Base-by-base conservation (phyloP, 495 filamentous ascomycete species). In the Neurospora sublineolata region DNA sequence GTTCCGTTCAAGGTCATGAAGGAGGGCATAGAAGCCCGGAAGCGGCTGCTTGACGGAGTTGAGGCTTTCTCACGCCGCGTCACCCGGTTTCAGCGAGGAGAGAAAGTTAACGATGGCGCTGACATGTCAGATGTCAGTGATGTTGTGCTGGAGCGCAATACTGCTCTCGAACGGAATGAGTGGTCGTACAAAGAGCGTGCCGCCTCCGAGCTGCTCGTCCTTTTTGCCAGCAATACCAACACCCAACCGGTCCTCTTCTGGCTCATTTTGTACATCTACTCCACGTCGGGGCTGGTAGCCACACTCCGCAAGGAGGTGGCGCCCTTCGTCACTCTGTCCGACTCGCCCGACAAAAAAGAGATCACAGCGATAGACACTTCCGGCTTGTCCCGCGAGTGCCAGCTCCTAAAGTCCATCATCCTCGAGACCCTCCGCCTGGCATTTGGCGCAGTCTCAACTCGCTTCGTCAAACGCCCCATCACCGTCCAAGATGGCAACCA, bases 1-100 rank as follows among this genome's bases (percentile, higher is more conserved):
- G 69, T 67, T 27, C 74, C 74, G 16, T 67, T 75, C 44, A 75
- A 39, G 44, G 68, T 67, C 14, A 75, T 75, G 72, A 72, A 67
- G 10, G 74, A 75, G 0, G 74, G 73, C 0, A 2, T 69, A 12
- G 69, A 70, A 37, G 42, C 73, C 16, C 69, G 64, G 8, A 27
- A 74, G 16, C 72, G 74, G 18, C 37, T 75, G 40, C 18, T 52
- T 1, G 68, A 37, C 27, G 42, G 58, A 7, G 14, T 75, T 1
- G 70, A 72, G 7, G 58, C 36, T 7, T 40, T 73, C 16, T 70
- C 70, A 4, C 69, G 69, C 3, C 72, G 72, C 4, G 42, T 73
- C 44, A 58, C 41, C 30, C 69, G 71, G 69, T 38, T 64, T 6
- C 23, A 68, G 39, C 20, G 18, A 20, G 72, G 72, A 12, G 58